A percentile compares a stretch with the other conserved stretches of the same genome.
Evolutionary conservation across 1,284 basidiomycete genomes (phyloP).

Genomic region (Baeospora myosura): DNA sequence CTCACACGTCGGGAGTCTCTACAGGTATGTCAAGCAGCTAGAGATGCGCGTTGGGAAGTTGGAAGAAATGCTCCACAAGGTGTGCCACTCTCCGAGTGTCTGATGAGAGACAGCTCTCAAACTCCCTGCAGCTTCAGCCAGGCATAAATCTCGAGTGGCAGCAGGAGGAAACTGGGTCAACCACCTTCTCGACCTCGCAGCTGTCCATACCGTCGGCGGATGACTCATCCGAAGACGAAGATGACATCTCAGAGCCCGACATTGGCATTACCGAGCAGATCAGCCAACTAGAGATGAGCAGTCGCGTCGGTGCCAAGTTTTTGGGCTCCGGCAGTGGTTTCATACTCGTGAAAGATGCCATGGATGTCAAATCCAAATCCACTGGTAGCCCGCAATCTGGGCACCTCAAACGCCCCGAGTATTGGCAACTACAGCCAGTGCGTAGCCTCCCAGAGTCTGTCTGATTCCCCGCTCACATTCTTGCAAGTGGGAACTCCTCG

Average conservation of each 20-base stretch:
- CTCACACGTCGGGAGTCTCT: too few relatives aligned
- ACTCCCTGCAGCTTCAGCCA: too few relatives aligned
- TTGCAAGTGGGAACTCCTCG: constrained; percentile 25
- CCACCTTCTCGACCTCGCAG: too few relatives aligned
- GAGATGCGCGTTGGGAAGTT: too few relatives aligned
- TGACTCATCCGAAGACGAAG: not conserved
- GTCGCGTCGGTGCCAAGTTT: not conserved
- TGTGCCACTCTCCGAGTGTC: too few relatives aligned
- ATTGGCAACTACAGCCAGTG: not conserved
- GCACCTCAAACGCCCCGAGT: not conserved
- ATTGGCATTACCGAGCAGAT: not conserved
- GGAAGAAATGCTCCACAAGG: too few relatives aligned
- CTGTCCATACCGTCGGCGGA: too few relatives aligned
- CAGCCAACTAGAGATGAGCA: not conserved
- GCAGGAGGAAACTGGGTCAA: too few relatives aligned
- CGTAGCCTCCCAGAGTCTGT: not conserved
- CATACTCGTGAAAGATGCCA: not conserved
- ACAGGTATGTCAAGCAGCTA: too few relatives aligned
- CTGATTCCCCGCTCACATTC: too few relatives aligned
- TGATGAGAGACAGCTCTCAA: too few relatives aligned
- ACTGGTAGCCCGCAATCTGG: not conserved
- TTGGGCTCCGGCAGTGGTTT: constrained; percentile 1
- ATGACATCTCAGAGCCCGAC: not conserved
- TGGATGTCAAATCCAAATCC: not conserved
- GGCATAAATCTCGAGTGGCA: too few relatives aligned